These are phyloP conservation scores for Helichrysum umbraculigerum DNA, from an alignment of 129 eudicot species.

Conservation along the genomic window DNA sequence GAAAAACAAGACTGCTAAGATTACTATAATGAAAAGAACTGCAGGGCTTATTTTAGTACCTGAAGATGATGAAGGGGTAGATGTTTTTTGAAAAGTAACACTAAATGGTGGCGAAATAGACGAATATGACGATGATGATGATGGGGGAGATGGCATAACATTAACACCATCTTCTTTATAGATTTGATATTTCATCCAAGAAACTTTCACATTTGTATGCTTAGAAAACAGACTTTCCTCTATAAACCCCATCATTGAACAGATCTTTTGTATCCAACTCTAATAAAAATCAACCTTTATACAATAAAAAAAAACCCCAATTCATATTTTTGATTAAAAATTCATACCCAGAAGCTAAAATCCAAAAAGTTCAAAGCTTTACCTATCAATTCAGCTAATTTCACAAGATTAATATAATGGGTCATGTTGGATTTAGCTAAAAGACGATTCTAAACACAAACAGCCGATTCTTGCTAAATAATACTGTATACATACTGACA, in stretches of 20 bases:
- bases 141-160: conserved; percentile 32
- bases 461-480: conserved; percentile 29
- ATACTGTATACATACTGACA: conserved; percentile 34
- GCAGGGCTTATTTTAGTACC: conserved; percentile 76
- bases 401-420: conserved; percentile 21
- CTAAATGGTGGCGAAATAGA: conserved; percentile 39
- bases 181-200: conserved; percentile 71
- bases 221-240: conserved; percentile 45
- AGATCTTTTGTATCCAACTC: conserved; percentile 28
- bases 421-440: conserved; percentile 32
- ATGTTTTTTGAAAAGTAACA: conserved; percentile 34
- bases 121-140: conserved; percentile 22
- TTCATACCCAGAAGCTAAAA: conserved; percentile 44
- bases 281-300: conserved; percentile 29
- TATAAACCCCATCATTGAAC: conserved; percentile 42
- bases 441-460: conserved; percentile 35
- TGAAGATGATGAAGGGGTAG: conserved; percentile 52
- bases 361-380: conserved; percentile 29
- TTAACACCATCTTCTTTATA: conserved; percentile 40
- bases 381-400: conserved; percentile 21
- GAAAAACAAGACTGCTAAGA: conserved; percentile 85
- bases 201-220: conserved; percentile 63
- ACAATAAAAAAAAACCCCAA: conserved; percentile 34
- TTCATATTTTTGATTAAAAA: conserved; percentile 36
- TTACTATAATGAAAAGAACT: conserved; percentile 73